Conservation (phyloP, 2,329 filamentous ascomycete species). For the Ustilaginoidea virens region DNA sequence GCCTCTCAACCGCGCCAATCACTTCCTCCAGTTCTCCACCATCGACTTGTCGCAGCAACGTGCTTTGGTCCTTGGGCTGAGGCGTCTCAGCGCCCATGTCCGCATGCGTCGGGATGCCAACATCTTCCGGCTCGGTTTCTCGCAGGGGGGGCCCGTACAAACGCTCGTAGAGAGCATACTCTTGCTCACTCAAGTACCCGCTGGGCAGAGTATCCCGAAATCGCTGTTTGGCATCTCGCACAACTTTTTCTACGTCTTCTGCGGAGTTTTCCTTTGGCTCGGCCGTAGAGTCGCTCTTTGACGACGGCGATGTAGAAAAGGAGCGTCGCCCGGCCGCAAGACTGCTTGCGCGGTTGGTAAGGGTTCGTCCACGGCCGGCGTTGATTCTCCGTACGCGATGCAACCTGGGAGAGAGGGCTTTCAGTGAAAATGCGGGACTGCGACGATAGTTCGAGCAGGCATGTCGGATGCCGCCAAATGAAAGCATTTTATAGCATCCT, state of each 20-base stretch:
- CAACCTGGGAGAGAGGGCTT: background rate
- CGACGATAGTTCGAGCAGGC: constrained; percentile 15
- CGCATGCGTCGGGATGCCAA: constrained; percentile 29
- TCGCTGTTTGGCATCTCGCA: constrained; percentile 54
- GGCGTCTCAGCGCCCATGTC: constrained; percentile 15
- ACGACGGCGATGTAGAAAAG: constrained; percentile 14
- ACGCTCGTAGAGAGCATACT: constrained; percentile 62
- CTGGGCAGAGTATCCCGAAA: constrained; percentile 67
- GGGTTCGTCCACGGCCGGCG: too few relatives aligned
- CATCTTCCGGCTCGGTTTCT: constrained; percentile 43
- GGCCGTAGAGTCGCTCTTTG: constrained; percentile 8
- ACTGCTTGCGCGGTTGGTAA: too few relatives aligned
- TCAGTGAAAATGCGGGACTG: constrained; percentile 6
- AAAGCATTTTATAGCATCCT: constrained; percentile 15
- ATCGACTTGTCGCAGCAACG: constrained; percentile 37
- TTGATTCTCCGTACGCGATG: too few relatives aligned
- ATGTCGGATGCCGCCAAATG: constrained; percentile 17
- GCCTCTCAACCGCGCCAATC: constrained; percentile 22
- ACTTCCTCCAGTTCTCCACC: constrained; percentile 48
- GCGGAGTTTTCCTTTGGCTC: background rate
- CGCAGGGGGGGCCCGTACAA: constrained; percentile 65
- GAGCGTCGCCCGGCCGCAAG: constrained; percentile 7
- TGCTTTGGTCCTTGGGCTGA: constrained; percentile 18
- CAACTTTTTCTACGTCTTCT: constrained; percentile 42
- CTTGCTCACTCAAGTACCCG: constrained; percentile 51